A percentile compares a stretch with the other conserved stretches of the same genome.
Evolutionary conservation across 2,329 filamentous ascomycete genomes (phyloP).

Genomic region (Talaromyces sp.): DNA sequence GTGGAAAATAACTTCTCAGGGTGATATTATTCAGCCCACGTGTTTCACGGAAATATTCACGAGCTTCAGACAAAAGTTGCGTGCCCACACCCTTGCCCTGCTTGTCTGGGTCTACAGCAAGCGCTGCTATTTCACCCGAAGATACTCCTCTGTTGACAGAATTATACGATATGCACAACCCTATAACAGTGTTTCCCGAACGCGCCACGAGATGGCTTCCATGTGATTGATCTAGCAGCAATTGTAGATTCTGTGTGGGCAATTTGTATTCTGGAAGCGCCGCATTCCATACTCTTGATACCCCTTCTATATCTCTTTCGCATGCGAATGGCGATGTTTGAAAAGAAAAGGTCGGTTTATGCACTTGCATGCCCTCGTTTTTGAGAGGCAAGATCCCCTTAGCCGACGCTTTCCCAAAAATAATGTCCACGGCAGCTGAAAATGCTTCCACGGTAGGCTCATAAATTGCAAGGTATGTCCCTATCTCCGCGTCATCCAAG

Average conservation of each 20-base stretch:
- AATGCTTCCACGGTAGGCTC: slow-evolving; percentile 41
- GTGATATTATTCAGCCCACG: slow-evolving; percentile 20
- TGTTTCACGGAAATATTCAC: slow-evolving; percentile 20
- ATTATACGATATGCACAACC: slow-evolving; percentile 34
- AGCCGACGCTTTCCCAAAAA: slow-evolving; percentile 29
- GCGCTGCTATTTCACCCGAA: slow-evolving; percentile 28
- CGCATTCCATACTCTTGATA: slow-evolving; percentile 28
- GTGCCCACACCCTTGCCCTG: slow-evolving; percentile 36
- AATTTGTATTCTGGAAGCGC: slow-evolving; percentile 33
- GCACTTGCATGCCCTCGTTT: background rate
- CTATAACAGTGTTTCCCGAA: slow-evolving; percentile 20
- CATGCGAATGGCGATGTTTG: background rate
- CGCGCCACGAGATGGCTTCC: slow-evolving; percentile 32
- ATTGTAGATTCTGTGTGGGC: slow-evolving; percentile 19
- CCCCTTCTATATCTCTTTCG: slow-evolving; percentile 14
- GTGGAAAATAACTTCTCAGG: slow-evolving; percentile 31
- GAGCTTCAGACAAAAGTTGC: slow-evolving; percentile 25
- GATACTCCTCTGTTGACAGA: slow-evolving; percentile 17
- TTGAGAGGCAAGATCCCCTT: slow-evolving; percentile 32
- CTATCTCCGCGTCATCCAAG: slow-evolving; percentile 27
- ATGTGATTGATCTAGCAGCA: slow-evolving; percentile 21
- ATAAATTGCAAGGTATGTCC: slow-evolving; percentile 40
- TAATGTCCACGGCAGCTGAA: slow-evolving; percentile 30
- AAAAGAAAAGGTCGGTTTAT: background rate
- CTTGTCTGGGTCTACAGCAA: slow-evolving; percentile 30